These are phyloP conservation scores for Onygenales sp. DNA, from an alignment of 2,329 filamentous ascomycete species.

Conservation along the genomic window DNA sequence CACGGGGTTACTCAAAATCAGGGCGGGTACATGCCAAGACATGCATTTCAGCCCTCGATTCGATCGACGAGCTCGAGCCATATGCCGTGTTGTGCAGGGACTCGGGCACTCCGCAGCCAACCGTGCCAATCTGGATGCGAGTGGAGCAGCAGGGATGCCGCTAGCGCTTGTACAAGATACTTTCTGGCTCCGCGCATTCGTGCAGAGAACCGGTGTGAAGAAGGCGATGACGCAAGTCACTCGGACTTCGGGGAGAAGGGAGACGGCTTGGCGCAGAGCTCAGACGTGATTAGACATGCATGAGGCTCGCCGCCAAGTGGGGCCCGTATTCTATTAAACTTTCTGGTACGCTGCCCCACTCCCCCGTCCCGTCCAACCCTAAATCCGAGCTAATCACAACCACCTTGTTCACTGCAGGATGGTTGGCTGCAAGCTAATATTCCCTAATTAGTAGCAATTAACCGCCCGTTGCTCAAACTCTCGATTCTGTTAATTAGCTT, in stretches of 20 bases:
- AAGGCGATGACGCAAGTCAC: neutral
- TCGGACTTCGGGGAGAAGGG: neutral
- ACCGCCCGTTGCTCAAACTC: neutral
- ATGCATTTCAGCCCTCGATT: conserved; percentile 11
- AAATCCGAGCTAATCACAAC: neutral
- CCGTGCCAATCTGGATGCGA: conserved; percentile 8
- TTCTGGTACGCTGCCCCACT: neutral
- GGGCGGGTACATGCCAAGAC: conserved; percentile 16
- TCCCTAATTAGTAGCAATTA: conserved; percentile 7
- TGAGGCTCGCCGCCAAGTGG: neutral
- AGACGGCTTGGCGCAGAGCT: neutral
- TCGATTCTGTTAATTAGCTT: conserved; percentile 1
- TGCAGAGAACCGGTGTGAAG: neutral
- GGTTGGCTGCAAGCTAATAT: neutral
- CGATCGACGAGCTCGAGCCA: conserved; percentile 4
- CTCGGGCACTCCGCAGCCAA: conserved; percentile 16
- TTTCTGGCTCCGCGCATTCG: neutral
- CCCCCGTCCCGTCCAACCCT: neutral
- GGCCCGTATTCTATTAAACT: neutral
- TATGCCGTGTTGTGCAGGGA: conserved; percentile 9
- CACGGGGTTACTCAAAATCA: neutral
- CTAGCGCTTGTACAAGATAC: neutral
- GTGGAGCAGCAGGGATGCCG: neutral
- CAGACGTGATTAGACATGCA: neutral
- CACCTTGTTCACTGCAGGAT: neutral